Evolutionary conservation across 2,329 filamentous ascomycete genomes (phyloP), one percentile per base, ranked within the genome.

Genomic region (Fonsecaea pugnacius): DNA sequence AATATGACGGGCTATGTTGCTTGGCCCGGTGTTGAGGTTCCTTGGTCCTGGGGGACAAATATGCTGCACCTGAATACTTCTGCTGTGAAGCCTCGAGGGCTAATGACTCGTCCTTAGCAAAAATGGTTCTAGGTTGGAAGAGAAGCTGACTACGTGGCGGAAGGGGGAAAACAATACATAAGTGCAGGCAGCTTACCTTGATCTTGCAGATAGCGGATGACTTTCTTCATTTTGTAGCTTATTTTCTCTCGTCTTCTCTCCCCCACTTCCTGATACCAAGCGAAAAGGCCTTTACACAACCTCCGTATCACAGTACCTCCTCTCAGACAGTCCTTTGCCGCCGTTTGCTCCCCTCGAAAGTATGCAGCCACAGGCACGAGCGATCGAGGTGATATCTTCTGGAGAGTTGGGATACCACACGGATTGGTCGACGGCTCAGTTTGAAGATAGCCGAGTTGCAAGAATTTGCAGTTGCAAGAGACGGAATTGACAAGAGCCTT

Each of bases 131-230:
- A 9, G 32, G 24, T 5, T 12, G 53, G 32, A 10, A 33, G 10
- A 36, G 5, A 3, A 35, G 18, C 18, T 12, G 16, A 56, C 6
- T 9, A 7, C 7, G 21, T 3, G 21, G 5, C 1, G 36, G 38
- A 36, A 35, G 27, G 27, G 27, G 4, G 48, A 38, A 8, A 24
- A 57, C 3, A 2, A 35, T 35, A 9, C 24, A 51, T n/a, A 27
- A 21, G 18, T 16, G n/a, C n/a, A 36, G 27, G n/a, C 16, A n/a
- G 60, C 65, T 51, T 59, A 69, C 68, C 68, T 64, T 69, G 68
- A 36, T 70, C 64, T 48, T 70, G 68, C 32, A 70, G 52, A 51
- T 70, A 70, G 30, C 58, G 59, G 58, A 69, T 64, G 54, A 69
- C 43, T 53, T 59, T 70, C 58, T 69, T 69, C 67, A 70, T 70